These are phyloP conservation scores for Tuber melanosporum DNA, from an alignment of 495 filamentous ascomycete genomes.

Conservation along the genomic window DNA sequence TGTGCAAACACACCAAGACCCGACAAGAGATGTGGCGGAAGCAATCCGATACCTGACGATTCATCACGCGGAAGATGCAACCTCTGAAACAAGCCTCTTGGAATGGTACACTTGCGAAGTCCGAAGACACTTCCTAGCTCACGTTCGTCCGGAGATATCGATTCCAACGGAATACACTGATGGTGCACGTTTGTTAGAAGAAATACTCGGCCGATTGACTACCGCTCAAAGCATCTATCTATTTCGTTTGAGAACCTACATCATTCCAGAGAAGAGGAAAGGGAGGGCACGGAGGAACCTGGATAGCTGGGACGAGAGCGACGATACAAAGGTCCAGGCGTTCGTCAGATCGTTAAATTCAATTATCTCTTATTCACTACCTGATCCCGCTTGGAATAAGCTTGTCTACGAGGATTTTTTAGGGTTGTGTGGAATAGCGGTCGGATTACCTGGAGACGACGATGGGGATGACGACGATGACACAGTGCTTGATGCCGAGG, in stretches of 20 bases:
- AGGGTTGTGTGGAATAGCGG: slow-evolving; percentile 34
- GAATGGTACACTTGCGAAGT: slow-evolving; percentile 42
- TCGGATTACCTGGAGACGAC: slow-evolving; percentile 25
- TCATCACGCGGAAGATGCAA: slow-evolving; percentile 30
- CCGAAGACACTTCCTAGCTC: slow-evolving; percentile 38
- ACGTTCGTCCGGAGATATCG: slow-evolving; percentile 33
- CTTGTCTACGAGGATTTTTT: slow-evolving; percentile 40
- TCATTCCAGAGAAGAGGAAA: slow-evolving; percentile 24
- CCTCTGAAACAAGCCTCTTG: slow-evolving; percentile 31
- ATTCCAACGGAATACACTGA: slow-evolving; percentile 35
- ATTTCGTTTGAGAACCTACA: slow-evolving; percentile 26
- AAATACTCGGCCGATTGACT: slow-evolving; percentile 30
- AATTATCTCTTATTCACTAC: slow-evolving; percentile 38
- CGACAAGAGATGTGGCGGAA: slow-evolving; percentile 32
- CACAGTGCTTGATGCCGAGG: slow-evolving; percentile 9
- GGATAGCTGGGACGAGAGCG: slow-evolving; percentile 26
- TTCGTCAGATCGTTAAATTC: slow-evolving; percentile 39
- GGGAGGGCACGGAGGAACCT: slow-evolving; percentile 20
- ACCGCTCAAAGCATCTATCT: slow-evolving; percentile 38
- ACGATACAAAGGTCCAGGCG: slow-evolving; percentile 27
- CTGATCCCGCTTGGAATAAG: slow-evolving; percentile 38
- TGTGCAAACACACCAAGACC: slow-evolving; percentile 24
- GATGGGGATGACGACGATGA: slow-evolving; percentile 18
- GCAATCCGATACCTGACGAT: slow-evolving; percentile 31
- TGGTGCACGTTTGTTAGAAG: slow-evolving; percentile 24